Percentiles rank a stretch among this genome's conserved stretches.
These are phyloP conservation scores for Candida pseudocylindracea DNA, from an alignment of 1,139 yeast genomes.

Conservation along the genomic window DNA sequence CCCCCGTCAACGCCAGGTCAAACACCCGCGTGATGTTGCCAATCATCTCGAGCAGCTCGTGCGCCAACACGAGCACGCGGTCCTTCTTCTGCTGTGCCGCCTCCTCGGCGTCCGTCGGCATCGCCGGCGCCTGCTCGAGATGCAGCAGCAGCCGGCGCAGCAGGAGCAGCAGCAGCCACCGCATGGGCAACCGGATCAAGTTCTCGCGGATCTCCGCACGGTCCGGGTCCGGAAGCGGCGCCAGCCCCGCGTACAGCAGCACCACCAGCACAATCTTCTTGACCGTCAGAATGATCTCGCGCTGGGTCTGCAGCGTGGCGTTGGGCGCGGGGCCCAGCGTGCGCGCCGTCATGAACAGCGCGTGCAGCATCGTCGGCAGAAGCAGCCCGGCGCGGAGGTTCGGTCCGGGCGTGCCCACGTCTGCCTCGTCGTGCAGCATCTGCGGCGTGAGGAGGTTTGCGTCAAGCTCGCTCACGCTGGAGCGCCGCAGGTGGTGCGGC, in stretches of 20 bases:
- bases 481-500: too few species aligned
- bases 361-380: conserved; percentile 1
- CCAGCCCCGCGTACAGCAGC: conserved; percentile 1
- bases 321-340: conserved; percentile 4
- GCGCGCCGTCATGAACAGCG: conserved; percentile 1
- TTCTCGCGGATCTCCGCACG: background rate
- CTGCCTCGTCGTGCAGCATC: too few species aligned
- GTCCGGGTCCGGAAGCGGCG: background rate
- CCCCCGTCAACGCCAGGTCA: conserved; percentile 62
- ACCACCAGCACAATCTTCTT: conserved; percentile 6
- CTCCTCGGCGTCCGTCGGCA: too few species aligned
- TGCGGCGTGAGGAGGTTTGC: too few species aligned
- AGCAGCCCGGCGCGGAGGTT: too few species aligned
- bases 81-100: conserved; percentile 16
- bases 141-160: conserved; percentile 1
- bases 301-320: conserved; percentile 3
- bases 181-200: conserved; percentile 1
- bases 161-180: conserved; percentile 1
- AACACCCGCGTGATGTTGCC: conserved; percentile 64
- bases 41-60: conserved; percentile 79
- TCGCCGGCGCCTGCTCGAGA: too few species aligned
- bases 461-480: too few species aligned
- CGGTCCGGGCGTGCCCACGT: too few species aligned
- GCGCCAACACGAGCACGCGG: conserved; percentile 57
- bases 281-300: conserved; percentile 5